Percentiles rank a stretch among this genome's conserved stretches.
Evolutionary conservation across 2,329 filamentous ascomycete species (phyloP).

Genomic region (Salinomyces thailandicus): DNA sequence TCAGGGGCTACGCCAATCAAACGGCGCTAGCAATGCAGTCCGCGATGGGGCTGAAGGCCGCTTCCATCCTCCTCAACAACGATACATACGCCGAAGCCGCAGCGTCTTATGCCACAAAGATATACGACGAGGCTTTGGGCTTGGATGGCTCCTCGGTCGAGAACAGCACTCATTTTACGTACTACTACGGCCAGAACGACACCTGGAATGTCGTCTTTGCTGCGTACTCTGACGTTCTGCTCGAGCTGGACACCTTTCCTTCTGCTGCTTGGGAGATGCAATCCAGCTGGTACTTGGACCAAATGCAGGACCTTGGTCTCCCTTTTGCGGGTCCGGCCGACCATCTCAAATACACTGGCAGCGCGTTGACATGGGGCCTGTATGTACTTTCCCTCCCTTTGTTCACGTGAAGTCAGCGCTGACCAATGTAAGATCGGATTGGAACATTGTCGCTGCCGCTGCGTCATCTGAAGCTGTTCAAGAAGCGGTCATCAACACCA

Average conservation of each 20-base stretch:
- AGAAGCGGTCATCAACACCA: conserved; percentile 13
- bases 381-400: not conserved
- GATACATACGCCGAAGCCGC: conserved; percentile 32
- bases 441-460: conserved; percentile 15
- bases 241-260: conserved; percentile 34
- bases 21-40: conserved; percentile 26
- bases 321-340: conserved; percentile 14
- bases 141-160: conserved; percentile 10
- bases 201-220: conserved; percentile 40
- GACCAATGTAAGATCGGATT: not conserved
- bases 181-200: conserved; percentile 33
- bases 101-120: conserved; percentile 10
- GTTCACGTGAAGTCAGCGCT: too few species aligned
- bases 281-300: conserved; percentile 14
- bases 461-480: conserved; percentile 11
- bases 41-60: conserved; percentile 28
- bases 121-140: conserved; percentile 16
- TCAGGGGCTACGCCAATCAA: conserved; percentile 40
- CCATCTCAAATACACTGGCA: conserved; percentile 10
- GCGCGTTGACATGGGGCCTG: conserved; percentile 13
- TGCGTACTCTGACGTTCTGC: conserved; percentile 38
- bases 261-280: conserved; percentile 15
- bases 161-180: conserved; percentile 30
- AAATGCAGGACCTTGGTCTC: conserved; percentile 13
- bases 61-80: conserved; percentile 34